These are phyloP conservation scores for Pseudogymnoascus sp. DNA, from an alignment of 2,329 filamentous ascomycete genomes.

Conservation along the genomic window DNA sequence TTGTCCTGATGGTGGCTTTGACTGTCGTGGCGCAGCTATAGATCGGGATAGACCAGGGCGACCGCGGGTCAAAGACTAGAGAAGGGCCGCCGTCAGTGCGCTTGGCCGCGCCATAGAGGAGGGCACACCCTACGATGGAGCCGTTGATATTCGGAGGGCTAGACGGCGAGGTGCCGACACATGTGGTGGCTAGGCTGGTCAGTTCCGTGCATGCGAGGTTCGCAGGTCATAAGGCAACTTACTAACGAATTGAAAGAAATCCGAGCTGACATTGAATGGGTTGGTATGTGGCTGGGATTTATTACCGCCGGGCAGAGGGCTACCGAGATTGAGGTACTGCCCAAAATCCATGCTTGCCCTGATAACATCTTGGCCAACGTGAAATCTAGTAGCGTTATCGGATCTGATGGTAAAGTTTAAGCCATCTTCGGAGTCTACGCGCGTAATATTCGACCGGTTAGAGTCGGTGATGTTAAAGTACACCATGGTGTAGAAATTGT, in stretches of 20 bases:
- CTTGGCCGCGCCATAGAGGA: conserved; percentile 34
- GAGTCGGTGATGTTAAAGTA: conserved; percentile 34
- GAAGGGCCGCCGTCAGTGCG: conserved; percentile 30
- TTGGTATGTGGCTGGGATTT: conserved; percentile 23
- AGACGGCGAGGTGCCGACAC: conserved; percentile 25
- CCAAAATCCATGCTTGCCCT: neutral
- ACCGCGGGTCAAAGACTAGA: conserved; percentile 34
- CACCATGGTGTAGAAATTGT: conserved; percentile 34
- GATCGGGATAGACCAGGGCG: conserved; percentile 36
- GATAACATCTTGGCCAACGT: neutral
- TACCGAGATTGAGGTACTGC: neutral
- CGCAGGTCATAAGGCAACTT: neutral
- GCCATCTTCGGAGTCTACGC: conserved; percentile 19
- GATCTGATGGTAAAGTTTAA: conserved; percentile 28
- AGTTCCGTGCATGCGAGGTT: neutral
- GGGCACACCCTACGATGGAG: conserved; percentile 33
- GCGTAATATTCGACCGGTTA: neutral
- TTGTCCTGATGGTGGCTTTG: conserved; percentile 39
- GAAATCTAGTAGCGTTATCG: neutral
- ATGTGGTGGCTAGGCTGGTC: conserved; percentile 19
- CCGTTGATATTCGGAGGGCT: conserved; percentile 37
- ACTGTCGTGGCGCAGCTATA: conserved; percentile 38
- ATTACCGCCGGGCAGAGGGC: neutral
- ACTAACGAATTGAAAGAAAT: conserved; percentile 25
- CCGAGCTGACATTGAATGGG: conserved; percentile 24